A percentile compares a stretch with the other conserved stretches of the same genome.
Conservation (phyloP, 345 rosid species). For the Theobroma cacao region DNA sequence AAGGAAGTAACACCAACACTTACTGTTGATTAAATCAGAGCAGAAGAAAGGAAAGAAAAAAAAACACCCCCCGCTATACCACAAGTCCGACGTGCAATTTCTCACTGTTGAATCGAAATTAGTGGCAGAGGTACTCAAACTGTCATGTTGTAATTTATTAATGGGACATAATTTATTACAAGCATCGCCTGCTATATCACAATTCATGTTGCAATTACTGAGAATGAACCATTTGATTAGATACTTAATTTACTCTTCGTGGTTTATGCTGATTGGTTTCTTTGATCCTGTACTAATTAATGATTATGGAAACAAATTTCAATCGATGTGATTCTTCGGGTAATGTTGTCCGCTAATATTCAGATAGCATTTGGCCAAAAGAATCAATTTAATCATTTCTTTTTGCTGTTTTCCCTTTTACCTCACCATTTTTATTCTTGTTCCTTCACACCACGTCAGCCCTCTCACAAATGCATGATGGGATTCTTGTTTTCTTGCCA, state of each 20-base stretch:
- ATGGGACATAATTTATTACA: too few relatives aligned
- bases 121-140: too few relatives aligned
- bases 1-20: not conserved
- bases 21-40: not conserved
- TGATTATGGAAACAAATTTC: not conserved
- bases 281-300: too few relatives aligned
- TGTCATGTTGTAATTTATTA: too few relatives aligned
- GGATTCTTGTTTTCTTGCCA: not conserved
- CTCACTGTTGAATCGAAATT: too few relatives aligned
- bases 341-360: not conserved
- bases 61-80: too few relatives aligned
- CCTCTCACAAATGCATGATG: not conserved
- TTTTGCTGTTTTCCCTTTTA: not conserved
- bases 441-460: not conserved
- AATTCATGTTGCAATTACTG: not conserved
- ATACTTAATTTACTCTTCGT: not conserved
- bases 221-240: not conserved
- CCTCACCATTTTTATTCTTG: not conserved
- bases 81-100: too few relatives aligned
- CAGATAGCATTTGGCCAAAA: too few relatives aligned
- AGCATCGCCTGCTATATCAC: too few relatives aligned
- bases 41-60: not conserved
- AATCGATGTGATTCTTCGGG: not conserved
- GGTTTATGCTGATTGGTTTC: not conserved
- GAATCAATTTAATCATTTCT: not conserved